A percentile compares a stretch with the other conserved stretches of the same genome.
Conservation (phyloP, 371 early-diverging fungal species). For the Syncephalastrum sp. region DNA sequence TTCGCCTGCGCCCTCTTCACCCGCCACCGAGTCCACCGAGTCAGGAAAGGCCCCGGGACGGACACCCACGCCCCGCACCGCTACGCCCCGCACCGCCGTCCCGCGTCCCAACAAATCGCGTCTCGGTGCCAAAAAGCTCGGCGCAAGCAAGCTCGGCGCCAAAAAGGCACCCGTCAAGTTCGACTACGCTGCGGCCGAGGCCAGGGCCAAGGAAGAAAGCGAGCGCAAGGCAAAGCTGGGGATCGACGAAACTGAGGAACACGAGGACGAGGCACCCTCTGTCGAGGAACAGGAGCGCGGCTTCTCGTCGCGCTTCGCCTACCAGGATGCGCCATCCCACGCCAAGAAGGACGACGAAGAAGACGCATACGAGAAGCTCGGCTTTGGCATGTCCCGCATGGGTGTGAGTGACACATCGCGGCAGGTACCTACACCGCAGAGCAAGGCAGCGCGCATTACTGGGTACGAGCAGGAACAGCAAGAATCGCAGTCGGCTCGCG, state of each 20-base stretch:
- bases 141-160: slow-evolving; percentile 75
- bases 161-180: slow-evolving; percentile 75
- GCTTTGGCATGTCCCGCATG: slow-evolving; percentile 76
- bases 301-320: slow-evolving; percentile 23
- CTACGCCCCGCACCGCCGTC: slow-evolving; percentile 14
- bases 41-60: too few species aligned
- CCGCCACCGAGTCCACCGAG: slow-evolving; percentile 17
- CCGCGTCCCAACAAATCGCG: slow-evolving; percentile 40
- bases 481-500: slow-evolving; percentile 44
- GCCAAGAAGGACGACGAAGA: slow-evolving; percentile 65
- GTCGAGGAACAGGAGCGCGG: slow-evolving; percentile 12
- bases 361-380: slow-evolving; percentile 71
- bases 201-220: slow-evolving; percentile 84
- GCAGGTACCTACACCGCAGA: not conserved
- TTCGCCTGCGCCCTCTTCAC: slow-evolving; percentile 28
- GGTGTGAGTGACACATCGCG: slow-evolving; percentile 13
- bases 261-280: slow-evolving; percentile 5
- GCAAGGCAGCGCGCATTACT: slow-evolving; percentile 13
- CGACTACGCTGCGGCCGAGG: slow-evolving; percentile 93
- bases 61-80: not conserved
- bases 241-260: slow-evolving; percentile 70
- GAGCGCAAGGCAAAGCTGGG: slow-evolving; percentile 72
- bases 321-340: slow-evolving; percentile 58
- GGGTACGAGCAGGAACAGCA: slow-evolving; percentile 17
- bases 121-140: slow-evolving; percentile 38